A percentile compares a stretch with the other conserved stretches of the same genome.
Evolutionary conservation across 352 stramenopile genomes (phyloP).

Genomic region (Thraustochytrium striatum): DNA sequence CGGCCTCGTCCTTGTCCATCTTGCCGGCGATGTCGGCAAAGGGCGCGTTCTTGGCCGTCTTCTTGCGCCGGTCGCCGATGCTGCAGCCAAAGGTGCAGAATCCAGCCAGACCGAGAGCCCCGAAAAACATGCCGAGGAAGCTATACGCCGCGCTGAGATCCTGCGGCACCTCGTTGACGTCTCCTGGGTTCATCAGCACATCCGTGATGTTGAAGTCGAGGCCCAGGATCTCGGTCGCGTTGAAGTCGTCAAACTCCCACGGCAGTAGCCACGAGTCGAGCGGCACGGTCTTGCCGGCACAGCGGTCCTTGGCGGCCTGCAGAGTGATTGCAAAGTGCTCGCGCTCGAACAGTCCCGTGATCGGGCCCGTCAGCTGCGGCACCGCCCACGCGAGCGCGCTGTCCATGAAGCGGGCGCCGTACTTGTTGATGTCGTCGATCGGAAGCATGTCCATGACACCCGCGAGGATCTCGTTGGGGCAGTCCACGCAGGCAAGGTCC

Average conservation of each 20-base stretch:
- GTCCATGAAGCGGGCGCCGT: background rate
- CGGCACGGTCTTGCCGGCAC: too few species aligned
- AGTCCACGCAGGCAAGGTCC: background rate
- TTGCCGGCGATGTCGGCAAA: conserved; percentile 80
- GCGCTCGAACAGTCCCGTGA: background rate
- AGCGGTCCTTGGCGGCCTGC: background rate
- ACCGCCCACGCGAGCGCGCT: background rate
- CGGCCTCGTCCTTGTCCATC: background rate
- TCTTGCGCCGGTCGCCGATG: too few species aligned
- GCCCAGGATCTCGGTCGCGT: too few species aligned
- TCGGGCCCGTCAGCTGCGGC: background rate
- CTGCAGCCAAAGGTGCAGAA: background rate
- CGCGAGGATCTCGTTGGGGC: background rate
- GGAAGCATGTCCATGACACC: background rate
- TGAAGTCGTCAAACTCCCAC: too few species aligned
- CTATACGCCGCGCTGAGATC: background rate
- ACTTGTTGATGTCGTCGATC: background rate
- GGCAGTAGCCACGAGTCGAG: too few species aligned
- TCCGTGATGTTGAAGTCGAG: too few species aligned
- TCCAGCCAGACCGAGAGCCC: background rate
- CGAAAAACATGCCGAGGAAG: background rate
- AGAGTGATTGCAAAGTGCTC: background rate
- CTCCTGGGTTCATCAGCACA: too few species aligned
- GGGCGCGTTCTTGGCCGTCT: background rate
- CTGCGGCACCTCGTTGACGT: too few species aligned